Percentiles rank a stretch among this genome's conserved stretches.
Evolutionary conservation across 176 grass and related monocot species (phyloP).

Genomic region (Musa acuminata): DNA sequence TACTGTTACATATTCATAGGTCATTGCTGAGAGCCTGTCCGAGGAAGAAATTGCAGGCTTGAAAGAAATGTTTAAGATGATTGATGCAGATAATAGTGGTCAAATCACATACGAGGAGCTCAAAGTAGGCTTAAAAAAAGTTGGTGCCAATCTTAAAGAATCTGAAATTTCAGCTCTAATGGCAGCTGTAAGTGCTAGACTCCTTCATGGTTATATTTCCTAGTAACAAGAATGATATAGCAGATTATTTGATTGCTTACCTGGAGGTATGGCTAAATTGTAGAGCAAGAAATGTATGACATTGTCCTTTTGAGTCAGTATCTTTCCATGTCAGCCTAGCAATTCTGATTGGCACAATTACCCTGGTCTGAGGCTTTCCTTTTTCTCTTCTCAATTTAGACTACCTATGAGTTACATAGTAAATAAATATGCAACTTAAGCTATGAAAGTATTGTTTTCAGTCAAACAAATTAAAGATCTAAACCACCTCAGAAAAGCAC

Average conservation of each 20-base stretch:
- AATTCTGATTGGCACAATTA: too few species aligned
- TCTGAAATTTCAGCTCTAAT: conserved; percentile 78
- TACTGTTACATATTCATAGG: conserved; percentile 24
- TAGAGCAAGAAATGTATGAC: not conserved
- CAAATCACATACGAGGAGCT: conserved; percentile 92
- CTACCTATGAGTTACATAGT: too few species aligned
- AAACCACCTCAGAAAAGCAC: too few species aligned
- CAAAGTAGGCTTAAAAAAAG: conserved; percentile 59
- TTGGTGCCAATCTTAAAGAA: conserved; percentile 84
- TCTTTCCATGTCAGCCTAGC: too few species aligned
- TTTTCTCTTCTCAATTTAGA: too few species aligned
- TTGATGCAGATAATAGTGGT: conserved; percentile 90
- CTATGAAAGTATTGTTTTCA: too few species aligned
- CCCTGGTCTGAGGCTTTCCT: too few species aligned
- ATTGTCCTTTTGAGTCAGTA: too few species aligned
- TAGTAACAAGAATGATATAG: not conserved
- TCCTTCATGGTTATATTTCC: not conserved
- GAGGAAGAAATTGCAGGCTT: conserved; percentile 96
- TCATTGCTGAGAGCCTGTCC: conserved; percentile 85
- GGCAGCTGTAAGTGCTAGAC: conserved; percentile 61
- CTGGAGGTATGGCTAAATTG: not conserved
- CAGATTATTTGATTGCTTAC: not conserved
- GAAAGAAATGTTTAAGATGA: conserved; percentile 96
- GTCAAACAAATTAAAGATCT: too few species aligned
- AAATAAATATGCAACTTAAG: too few species aligned